Evolutionary conservation across 176 grass and related monocot species (phyloP).

Genomic region (Elaeis guineensis): DNA sequence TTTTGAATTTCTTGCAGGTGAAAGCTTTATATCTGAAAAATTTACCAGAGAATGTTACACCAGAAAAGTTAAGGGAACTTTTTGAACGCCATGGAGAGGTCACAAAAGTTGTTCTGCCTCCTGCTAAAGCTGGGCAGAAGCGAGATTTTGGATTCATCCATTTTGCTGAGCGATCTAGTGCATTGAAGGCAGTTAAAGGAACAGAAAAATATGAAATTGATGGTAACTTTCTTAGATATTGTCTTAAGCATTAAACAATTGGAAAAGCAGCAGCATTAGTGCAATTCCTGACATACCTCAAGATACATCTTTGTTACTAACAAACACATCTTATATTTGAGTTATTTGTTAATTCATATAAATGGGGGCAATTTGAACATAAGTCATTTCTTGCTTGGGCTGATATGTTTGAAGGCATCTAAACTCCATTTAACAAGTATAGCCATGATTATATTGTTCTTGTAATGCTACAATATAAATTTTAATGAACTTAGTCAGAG

Average conservation of each 20-base stretch:
- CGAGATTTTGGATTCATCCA: constrained; percentile 96
- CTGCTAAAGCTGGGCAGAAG: constrained; percentile 82
- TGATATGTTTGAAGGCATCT: too few relatives aligned
- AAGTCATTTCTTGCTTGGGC: too few relatives aligned
- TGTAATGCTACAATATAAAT: too few relatives aligned
- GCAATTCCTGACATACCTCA: too few relatives aligned
- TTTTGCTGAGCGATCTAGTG: constrained; percentile 89
- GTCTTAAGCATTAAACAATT: background rate
- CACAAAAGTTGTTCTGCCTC: constrained; percentile 78
- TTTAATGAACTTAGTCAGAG: too few relatives aligned
- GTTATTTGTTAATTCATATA: too few relatives aligned
- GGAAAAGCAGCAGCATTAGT: too few relatives aligned
- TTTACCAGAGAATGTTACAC: constrained; percentile 72
- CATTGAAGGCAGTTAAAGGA: constrained; percentile 81
- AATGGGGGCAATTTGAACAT: too few relatives aligned
- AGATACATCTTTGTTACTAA: too few relatives aligned
- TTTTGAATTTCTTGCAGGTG: constrained; percentile 35
- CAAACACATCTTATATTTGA: too few relatives aligned
- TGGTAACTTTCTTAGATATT: constrained; percentile 37
- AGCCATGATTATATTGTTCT: too few relatives aligned
- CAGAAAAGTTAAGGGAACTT: constrained; percentile 81
- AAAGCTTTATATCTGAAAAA: constrained; percentile 98
- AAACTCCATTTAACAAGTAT: too few relatives aligned
- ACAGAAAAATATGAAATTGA: constrained; percentile 87
- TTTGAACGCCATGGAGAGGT: constrained; percentile 86